Evolutionary conservation across 2,329 filamentous ascomycete species (phyloP).

Genomic region (Didymella glomerata): DNA sequence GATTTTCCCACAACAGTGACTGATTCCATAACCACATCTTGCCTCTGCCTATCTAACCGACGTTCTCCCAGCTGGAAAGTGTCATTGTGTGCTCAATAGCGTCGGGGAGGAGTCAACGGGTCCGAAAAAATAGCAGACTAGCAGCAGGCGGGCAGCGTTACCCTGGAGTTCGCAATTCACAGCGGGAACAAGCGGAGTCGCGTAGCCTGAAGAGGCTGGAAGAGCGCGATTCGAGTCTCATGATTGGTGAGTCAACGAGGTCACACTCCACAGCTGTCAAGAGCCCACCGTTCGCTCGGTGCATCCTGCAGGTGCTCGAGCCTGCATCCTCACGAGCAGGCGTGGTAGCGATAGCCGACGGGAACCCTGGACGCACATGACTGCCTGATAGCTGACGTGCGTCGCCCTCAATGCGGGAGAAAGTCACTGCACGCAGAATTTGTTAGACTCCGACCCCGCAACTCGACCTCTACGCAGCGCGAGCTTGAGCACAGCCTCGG

Average conservation of each 20-base stretch:
- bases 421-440: constrained; percentile 17
- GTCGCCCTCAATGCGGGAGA: constrained; percentile 9
- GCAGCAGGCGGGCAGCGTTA: constrained; percentile 10
- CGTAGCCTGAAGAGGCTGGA: constrained; percentile 23
- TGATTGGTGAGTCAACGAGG: constrained; percentile 16
- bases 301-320: constrained; percentile 29
- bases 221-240: neutral
- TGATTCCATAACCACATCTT: constrained; percentile 9
- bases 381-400: constrained; percentile 20
- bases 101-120: constrained; percentile 16
- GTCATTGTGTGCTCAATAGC: constrained; percentile 5
- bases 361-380: constrained; percentile 9
- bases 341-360: constrained; percentile 23
- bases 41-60: constrained; percentile 10
- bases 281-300: constrained; percentile 20
- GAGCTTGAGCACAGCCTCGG: constrained; percentile 17
- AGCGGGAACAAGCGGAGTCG: constrained; percentile 20
- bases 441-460: constrained; percentile 13
- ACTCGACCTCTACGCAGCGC: constrained; percentile 18
- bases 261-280: constrained; percentile 15
- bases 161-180: constrained; percentile 18
- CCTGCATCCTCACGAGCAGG: constrained; percentile 11
- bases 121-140: constrained; percentile 21
- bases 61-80: neutral
- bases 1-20: neutral